Evolutionary conservation across 2,329 filamentous ascomycete species (phyloP).

Genomic region (Cercospora sojina): DNA sequence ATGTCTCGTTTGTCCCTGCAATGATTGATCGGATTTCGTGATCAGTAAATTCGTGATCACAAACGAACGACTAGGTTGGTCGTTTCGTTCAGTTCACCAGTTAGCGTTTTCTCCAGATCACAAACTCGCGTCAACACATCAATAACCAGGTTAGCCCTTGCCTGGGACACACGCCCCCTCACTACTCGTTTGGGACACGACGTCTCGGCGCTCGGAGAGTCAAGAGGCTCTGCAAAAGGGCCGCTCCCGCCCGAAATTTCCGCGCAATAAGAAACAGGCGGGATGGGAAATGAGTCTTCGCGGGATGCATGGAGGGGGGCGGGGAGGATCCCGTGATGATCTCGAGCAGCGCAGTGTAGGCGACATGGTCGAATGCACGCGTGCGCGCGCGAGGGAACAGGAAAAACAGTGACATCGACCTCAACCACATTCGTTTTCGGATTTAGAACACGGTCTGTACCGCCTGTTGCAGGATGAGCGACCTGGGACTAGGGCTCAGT

Average conservation of each 20-base stretch:
- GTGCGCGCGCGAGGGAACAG: not conserved
- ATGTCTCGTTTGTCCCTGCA: not conserved
- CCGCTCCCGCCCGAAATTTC: not conserved
- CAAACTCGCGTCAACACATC: not conserved
- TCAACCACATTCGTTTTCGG: not conserved
- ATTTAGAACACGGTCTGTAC: not conserved
- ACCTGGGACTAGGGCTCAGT: slow-evolving; percentile 7
- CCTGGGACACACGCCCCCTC: not conserved
- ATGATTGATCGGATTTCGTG: not conserved
- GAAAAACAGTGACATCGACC: not conserved
- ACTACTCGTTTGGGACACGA: not conserved
- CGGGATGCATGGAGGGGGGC: not conserved
- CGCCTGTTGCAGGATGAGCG: not conserved
- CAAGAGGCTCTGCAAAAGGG: not conserved
- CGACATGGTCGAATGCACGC: not conserved
- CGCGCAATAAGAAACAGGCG: not conserved
- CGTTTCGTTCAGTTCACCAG: not conserved
- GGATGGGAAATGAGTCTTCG: not conserved
- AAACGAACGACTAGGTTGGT: not conserved
- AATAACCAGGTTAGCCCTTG: not conserved
- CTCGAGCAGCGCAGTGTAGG: not conserved
- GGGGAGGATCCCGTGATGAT: not conserved
- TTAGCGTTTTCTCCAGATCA: not conserved
- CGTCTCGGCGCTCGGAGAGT: not conserved
- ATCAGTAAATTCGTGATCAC: not conserved